These are phyloP conservation scores for Abortiporus biennis DNA, from an alignment of 1,284 basidiomycete genomes.

Conservation along the genomic window DNA sequence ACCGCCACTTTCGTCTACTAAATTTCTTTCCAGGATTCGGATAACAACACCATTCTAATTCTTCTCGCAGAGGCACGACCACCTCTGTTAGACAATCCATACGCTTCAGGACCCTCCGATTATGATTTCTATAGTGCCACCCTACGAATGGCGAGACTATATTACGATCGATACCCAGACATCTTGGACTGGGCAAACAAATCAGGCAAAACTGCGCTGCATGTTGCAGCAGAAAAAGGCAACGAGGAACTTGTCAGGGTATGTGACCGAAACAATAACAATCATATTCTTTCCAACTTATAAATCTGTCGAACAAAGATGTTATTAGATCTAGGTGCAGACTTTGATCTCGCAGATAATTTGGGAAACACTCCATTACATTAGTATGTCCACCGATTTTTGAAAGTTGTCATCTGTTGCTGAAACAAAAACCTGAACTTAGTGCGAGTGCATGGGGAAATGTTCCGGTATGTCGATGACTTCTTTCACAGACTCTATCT, in stretches of 20 bases:
- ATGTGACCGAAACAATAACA: conserved; percentile 18
- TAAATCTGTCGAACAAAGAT: conserved; percentile 43
- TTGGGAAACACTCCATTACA: conserved; percentile 91
- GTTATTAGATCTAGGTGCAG: conserved; percentile 84
- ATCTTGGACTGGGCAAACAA: conserved; percentile 88
- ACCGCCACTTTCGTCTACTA: conserved; percentile 1
- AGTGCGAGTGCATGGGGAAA: conserved; percentile 86
- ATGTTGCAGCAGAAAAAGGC: conserved; percentile 83
- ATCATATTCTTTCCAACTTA: conserved; percentile 11
- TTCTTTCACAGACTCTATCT: conserved; percentile 9
- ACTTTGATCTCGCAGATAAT: conserved; percentile 83
- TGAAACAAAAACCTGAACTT: no score
- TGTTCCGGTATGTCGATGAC: conserved; percentile 50
- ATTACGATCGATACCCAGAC: conserved; percentile 77
- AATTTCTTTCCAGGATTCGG: conserved; percentile 57
- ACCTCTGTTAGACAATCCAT: conserved; percentile 39
- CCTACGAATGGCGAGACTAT: conserved; percentile 74
- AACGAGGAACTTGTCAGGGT: conserved; percentile 85
- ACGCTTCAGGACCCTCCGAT: conserved; percentile 38
- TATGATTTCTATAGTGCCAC: conserved; percentile 64
- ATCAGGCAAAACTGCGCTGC: conserved; percentile 85
- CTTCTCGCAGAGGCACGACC: conserved; percentile 75
- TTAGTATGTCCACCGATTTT: conserved; percentile 53
- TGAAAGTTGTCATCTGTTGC: conserved; percentile 2
- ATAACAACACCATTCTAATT: conserved; percentile 88